Evolutionary conservation across 805 yeast genomes (phyloP), one percentile per base, ranked within the genome.

Genomic region (Metschnikowia arizonensis): DNA sequence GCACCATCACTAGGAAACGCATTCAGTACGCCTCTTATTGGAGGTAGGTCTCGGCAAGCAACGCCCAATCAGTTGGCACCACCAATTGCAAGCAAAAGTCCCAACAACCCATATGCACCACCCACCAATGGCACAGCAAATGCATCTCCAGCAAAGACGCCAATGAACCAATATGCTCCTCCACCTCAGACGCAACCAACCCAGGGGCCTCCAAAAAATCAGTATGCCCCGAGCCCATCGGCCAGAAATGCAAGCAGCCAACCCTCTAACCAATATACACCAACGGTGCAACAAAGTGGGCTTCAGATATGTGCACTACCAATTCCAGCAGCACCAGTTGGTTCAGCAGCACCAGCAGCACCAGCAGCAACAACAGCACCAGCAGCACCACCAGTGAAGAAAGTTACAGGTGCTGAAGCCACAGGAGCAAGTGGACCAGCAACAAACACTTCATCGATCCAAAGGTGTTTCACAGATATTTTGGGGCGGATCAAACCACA

Each of bases 401-500:
- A 21, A 29, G 28, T 33, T 2, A 28, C 34, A 19, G 15, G 6
- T 6, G 2, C 25, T 7, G 25, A 12, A 19, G 7, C 34, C 8
- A 10, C 34, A 8, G 19, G 15, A 24, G 7, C 39, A 8, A 29
- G 15, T 12, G 33, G 23, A 12, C 11, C 40, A 12, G 3, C 26
- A 3, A 17, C 26, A 9, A 6, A 37, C 17, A 31, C 7, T 26
- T 25, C 40, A 26, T 19, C 83, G 14, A 79, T 93, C 36, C 80
- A 69, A 55, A 72, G 76, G n/a, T 69, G 70, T 10, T 74, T 93
- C 44, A 68, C 71, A 11, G 60, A 65, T 4, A 81, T 80, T 53
- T 63, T 88, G 54, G 77, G 71, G 23, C 73, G 79, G 25, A 81
- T 88, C 14, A 77, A 82, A 55, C 91, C 95, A 14, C 70, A 73